phyloP scores from a whole-genome alignment of 129 eudicot species.

The Chrysanthemum lavandulifolium region DNA sequence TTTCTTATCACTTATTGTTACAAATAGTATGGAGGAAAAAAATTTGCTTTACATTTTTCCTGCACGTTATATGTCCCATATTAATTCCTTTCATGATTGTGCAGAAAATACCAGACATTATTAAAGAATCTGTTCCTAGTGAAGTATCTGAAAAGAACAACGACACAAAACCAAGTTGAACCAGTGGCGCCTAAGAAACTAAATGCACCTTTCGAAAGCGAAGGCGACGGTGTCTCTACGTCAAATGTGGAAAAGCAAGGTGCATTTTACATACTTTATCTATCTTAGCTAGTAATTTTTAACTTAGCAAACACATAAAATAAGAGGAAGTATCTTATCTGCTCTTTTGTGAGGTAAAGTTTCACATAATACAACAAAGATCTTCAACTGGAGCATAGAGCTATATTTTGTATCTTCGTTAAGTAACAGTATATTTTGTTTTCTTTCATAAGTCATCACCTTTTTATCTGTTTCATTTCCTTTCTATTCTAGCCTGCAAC shows the following conservation, averaged over 20 bases:
- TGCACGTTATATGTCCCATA: not conserved
- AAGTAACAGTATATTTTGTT: not conserved
- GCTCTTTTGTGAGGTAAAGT: not conserved
- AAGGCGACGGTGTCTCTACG: conserved; percentile 9
- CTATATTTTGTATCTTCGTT: not conserved
- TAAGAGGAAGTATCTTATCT: not conserved
- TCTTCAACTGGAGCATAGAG: not conserved
- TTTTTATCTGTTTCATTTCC: not conserved
- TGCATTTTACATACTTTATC: conserved; percentile 14
- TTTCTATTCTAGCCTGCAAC: conserved; percentile 65
- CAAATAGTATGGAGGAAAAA: too few species aligned
- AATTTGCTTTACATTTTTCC: not conserved
- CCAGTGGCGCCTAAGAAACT: conserved; percentile 26
- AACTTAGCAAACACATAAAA: conserved; percentile 2
- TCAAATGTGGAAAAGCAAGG: conserved; percentile 31
- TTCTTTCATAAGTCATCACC: conserved; percentile 1
- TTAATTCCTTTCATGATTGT: conserved; percentile 18
- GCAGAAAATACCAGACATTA: conserved; percentile 37
- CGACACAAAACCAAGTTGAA: conserved; percentile 28
- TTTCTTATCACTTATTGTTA: too few species aligned
- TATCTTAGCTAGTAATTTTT: not conserved
- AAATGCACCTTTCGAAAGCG: conserved; percentile 21
- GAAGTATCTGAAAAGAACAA: conserved; percentile 27
- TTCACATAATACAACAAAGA: too few species aligned
- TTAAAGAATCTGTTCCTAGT: conserved; percentile 31